Evolutionary conservation across 306 rosid species (phyloP), one percentile per base, ranked within the genome.

Genomic region (Senna tora): DNA sequence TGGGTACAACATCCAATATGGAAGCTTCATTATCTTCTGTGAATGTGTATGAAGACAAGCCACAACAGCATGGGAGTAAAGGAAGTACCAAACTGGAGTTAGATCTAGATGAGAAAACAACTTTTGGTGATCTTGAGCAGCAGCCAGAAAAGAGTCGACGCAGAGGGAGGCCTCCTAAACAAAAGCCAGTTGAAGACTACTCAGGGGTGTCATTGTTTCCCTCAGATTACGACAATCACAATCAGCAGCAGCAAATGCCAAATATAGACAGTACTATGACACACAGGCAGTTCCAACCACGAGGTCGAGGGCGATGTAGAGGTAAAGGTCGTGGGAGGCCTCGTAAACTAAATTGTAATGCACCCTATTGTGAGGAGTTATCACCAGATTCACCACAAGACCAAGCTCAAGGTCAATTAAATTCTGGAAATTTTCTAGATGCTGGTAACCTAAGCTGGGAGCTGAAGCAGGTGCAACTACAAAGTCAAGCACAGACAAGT

Each of bases 101-200:
- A 20, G 19, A 17, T 60, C 17, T 60, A 36, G 28, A 36, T 33
- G 28, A 19, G 0, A 7, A 63, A 41, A 41, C 51, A 20, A 33
- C 15, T 41, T 39, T 41, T 41, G 34, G 12, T 28, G 52, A 63
- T 41, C 34, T 6, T 39, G 34, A 41, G n/a, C 69, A 39, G 52
- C 17, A 13, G 52, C 30, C 6, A 3, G 13, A 13, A 14, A 65
- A 45, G 70, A 16, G 22, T 25, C 51, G 36, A 39, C 5, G 70
- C 19, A 65, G 70, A 65, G 55, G 70, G 22, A 65, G 70, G 39
- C 72, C 80, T 65, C 54, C 15, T 71, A 71, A 75, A 38, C 12
- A 42, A 47, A 33, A 55, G 38, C 49, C 67, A 41, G 67, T 4
- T 57, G 10, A 30, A 68, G 63, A 64, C 42, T 4, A 0, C 34